Percentiles rank a stretch among this genome's conserved stretches.
Conservation (phyloP, 345 rosid species). For the Dovyalis caffra region DNA sequence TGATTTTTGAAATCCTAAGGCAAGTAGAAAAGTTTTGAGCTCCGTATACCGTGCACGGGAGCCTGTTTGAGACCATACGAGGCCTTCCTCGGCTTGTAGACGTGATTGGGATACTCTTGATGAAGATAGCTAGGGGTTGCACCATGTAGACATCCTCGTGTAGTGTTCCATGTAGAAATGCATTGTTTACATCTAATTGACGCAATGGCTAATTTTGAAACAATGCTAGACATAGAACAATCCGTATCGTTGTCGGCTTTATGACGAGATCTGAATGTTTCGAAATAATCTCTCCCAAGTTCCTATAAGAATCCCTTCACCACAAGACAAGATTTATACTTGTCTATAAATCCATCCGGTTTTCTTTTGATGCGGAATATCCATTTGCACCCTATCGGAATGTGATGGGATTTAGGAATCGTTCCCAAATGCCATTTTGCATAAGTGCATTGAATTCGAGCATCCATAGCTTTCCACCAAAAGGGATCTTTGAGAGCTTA, state of each 20-base stretch:
- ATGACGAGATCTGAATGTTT: background rate
- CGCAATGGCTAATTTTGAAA: background rate
- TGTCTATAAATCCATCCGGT: too few relatives aligned
- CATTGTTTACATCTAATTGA: too few relatives aligned
- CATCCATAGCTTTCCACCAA: background rate
- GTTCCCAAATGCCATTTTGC: background rate
- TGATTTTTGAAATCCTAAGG: background rate
- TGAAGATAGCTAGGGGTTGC: background rate
- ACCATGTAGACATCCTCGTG: too few relatives aligned
- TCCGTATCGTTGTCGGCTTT: background rate
- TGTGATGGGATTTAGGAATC: background rate
- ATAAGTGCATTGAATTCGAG: background rate
- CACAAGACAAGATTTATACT: background rate
- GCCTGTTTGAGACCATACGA: background rate
- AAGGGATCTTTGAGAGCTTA: background rate
- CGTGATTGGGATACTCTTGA: background rate
- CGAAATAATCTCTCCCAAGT: background rate
- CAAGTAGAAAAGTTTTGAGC: background rate
- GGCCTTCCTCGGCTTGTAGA: background rate
- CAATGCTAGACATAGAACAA: background rate
- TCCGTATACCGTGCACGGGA: background rate
- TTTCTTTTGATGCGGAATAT: too few relatives aligned
- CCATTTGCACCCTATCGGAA: too few relatives aligned
- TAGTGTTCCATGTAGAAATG: too few relatives aligned
- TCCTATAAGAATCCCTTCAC: background rate